Evolutionary conservation across 768 basidiomycete genomes (phyloP).

Genomic region (Epithele typhae): DNA sequence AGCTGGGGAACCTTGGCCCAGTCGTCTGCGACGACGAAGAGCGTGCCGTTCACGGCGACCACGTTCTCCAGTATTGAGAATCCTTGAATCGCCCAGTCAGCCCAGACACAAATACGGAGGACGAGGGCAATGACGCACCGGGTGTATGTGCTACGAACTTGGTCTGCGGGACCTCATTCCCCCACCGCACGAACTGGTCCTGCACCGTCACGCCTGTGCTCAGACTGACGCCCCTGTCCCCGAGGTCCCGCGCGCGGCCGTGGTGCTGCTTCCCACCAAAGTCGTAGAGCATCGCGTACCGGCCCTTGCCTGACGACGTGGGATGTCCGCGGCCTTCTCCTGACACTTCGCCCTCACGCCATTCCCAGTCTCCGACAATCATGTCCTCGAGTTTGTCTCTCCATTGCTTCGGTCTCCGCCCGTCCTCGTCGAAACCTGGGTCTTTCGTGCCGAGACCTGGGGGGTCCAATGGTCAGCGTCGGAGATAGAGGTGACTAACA

Average conservation of each 20-base stretch:
- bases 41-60: slow-evolving; percentile 65
- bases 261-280: slow-evolving; percentile 11
- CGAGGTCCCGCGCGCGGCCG: background rate
- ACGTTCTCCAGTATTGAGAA: slow-evolving; percentile 82
- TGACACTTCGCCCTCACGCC: slow-evolving; percentile 57
- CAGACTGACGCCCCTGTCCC: slow-evolving; percentile 19
- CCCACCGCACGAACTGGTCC: slow-evolving; percentile 56
- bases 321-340: slow-evolving; percentile 47
- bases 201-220: slow-evolving; percentile 35
- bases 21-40: slow-evolving; percentile 73
- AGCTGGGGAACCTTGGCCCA: slow-evolving; percentile 56
- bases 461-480: no score
- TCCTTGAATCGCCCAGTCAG: no score
- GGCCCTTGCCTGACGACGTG: slow-evolving; percentile 26
- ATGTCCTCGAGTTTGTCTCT: slow-evolving; percentile 53
- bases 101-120: background rate
- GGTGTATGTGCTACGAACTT: slow-evolving; percentile 59
- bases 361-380: slow-evolving; percentile 69
- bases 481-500: no score
- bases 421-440: slow-evolving; percentile 45
- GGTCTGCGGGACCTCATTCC: slow-evolving; percentile 48
- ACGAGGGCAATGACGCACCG: slow-evolving; percentile 36
- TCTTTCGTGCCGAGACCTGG: slow-evolving; percentile 23
- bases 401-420: slow-evolving; percentile 46
- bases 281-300: slow-evolving; percentile 20